These are phyloP conservation scores for Dunaliella primolecta DNA, from an alignment of 139 green algal genomes.

Conservation along the genomic window DNA sequence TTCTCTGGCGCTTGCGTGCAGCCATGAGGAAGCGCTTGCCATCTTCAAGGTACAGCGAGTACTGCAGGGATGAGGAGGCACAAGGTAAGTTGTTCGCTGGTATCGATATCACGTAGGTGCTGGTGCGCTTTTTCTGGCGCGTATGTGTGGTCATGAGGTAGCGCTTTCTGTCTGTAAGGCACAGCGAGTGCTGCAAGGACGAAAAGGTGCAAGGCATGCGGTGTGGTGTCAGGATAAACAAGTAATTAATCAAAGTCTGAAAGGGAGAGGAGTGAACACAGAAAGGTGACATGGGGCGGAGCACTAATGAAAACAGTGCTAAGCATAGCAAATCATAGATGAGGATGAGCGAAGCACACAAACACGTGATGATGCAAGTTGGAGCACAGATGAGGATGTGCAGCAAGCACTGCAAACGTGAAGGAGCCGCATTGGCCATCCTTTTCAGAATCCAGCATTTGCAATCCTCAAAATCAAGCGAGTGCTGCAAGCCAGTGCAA, in stretches of 20 bases:
- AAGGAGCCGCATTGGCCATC: too few relatives aligned
- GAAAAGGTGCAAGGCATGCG: too few relatives aligned
- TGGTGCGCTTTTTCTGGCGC: constrained; percentile 75
- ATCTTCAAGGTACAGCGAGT: constrained; percentile 66
- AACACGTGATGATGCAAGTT: too few relatives aligned
- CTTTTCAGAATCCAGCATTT: too few relatives aligned
- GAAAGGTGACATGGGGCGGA: neutral
- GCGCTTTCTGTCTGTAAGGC: constrained; percentile 55
- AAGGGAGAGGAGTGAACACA: neutral
- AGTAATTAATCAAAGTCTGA: neutral
- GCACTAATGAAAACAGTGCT: neutral
- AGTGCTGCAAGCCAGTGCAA: too few relatives aligned
- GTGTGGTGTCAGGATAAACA: neutral
- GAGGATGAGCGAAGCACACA: too few relatives aligned
- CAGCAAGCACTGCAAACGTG: too few relatives aligned
- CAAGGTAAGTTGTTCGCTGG: neutral
- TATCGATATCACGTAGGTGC: constrained; percentile 84
- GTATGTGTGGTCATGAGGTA: constrained; percentile 86
- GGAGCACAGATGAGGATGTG: too few relatives aligned
- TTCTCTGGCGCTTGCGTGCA: constrained; percentile 84
- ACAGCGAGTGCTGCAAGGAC: constrained; percentile 50
- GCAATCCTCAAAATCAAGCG: too few relatives aligned
- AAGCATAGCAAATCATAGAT: too few relatives aligned
- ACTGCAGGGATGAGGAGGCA: constrained; percentile 28
- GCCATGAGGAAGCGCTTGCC: constrained; percentile 76